Conservation (phyloP, 495 filamentous ascomycete species). For the Massariosphaeria phaeospora region DNA sequence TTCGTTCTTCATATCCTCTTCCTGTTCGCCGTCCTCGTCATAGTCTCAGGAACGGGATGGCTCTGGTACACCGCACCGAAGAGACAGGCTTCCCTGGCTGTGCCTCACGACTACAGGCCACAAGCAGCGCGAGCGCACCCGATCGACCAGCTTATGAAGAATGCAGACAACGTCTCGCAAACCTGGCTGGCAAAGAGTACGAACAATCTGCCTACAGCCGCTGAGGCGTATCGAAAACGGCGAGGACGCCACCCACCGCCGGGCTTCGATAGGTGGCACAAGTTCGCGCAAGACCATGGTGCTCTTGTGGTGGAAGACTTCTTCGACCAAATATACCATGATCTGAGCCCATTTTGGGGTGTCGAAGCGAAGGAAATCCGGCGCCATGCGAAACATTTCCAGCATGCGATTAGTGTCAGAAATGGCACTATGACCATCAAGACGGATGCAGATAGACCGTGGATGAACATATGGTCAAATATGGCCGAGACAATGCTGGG, state of each 20-base stretch:
- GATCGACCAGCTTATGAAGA: constrained; percentile 37
- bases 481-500: constrained; percentile 28
- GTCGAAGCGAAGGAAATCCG: constrained; percentile 35
- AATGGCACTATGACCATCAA: constrained; percentile 33
- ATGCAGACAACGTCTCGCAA: constrained; percentile 25
- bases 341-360: constrained; percentile 41
- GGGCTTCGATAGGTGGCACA: constrained; percentile 38
- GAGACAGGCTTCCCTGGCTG: not conserved
- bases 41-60: constrained; percentile 15
- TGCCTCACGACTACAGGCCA: constrained; percentile 8
- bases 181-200: constrained; percentile 35
- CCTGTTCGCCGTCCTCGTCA: not conserved
- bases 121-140: constrained; percentile 27
- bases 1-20: not conserved
- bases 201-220: constrained; percentile 27
- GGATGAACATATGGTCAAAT: constrained; percentile 36
- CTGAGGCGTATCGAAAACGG: constrained; percentile 35
- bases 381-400: constrained; percentile 32
- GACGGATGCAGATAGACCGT: constrained; percentile 28
- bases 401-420: constrained; percentile 32
- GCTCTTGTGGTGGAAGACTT: constrained; percentile 40
- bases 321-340: constrained; percentile 43
- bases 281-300: constrained; percentile 34
- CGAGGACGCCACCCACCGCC: constrained; percentile 41
- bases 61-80: constrained; percentile 4